Base-by-base conservation (phyloP, 2,329 filamentous ascomycete species). In the Spiromastix sp. region DNA sequence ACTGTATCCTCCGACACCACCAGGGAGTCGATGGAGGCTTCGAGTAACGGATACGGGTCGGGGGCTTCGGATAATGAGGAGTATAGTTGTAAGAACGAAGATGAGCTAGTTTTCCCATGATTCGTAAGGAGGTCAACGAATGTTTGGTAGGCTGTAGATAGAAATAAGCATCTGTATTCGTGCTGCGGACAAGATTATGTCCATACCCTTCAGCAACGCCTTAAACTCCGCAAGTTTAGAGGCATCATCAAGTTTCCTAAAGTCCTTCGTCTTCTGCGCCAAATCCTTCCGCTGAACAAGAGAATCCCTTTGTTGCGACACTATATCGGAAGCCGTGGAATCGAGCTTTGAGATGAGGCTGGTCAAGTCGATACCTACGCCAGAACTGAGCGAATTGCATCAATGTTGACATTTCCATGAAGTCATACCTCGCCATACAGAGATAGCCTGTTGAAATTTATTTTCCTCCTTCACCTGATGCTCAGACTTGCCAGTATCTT, bases 221-320 rank as follows among this genome's bases (percentile, higher is more conserved):
- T 96, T 98, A 65, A 93, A 78, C 59, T 98, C 91, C 4, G 70
- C 69, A 36, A 98, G 64, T 60, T 96, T 98, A 38, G 74, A 76
- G 8, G 81, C 67, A 67, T 98, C 86, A 49, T 96, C 89, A 8
- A 93, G 72, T 59, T 95, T 96, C 42, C 87, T 73, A 49, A 96
- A 98, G 51, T 96, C 89, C 54, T 98, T 98, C 1, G 91, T 98
- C 70, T 95, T 96, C 55, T 95, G 87, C n/a, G 93, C 91, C 13
- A 98, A 69, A 42, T 98, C 93, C 56, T 98, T 98, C 35, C 91
- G 75, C 57, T 98, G 89, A 1, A 95, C 80, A 4, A 94, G 81
- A n/a, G 89, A 85, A 59, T 96, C 91, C 49, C 87, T 77, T 56
- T 98, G 93, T 56, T 93, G 86, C 31, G 82, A 69, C 34, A 96